Conservation (phyloP, 2,329 filamentous ascomycete genomes). For the Parasarocladium wereldwijsianum region DNA sequence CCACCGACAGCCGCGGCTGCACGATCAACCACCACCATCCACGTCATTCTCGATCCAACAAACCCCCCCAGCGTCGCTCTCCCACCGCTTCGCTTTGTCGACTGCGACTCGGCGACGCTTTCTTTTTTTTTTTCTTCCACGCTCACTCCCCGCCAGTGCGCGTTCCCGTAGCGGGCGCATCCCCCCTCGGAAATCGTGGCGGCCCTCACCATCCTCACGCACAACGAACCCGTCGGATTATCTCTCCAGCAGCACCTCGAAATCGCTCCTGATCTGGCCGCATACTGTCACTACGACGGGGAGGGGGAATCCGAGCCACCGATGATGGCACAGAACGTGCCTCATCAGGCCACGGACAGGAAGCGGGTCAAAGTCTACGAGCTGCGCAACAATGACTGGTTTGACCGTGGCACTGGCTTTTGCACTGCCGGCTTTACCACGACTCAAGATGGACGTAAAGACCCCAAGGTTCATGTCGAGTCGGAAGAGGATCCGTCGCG, state of each 20-base stretch:
- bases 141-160: too few relatives aligned
- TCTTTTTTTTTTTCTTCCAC: too few relatives aligned
- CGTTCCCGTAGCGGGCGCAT: conserved; percentile 2
- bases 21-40: conserved; percentile 1
- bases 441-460: conserved; percentile 52
- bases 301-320: conserved; percentile 44
- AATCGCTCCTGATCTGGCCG: conserved; percentile 35
- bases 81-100: neutral
- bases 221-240: conserved; percentile 35
- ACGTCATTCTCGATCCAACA: conserved; percentile 1
- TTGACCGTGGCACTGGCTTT: conserved; percentile 91
- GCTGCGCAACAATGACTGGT: conserved; percentile 98
- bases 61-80: neutral
- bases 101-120: too few relatives aligned
- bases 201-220: conserved; percentile 40
- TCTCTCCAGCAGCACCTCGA: conserved; percentile 47
- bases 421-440: conserved; percentile 53
- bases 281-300: conserved; percentile 28
- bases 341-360: conserved; percentile 52
- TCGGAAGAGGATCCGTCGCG: conserved; percentile 84
- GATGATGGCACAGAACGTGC: conserved; percentile 60
- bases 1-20: conserved; percentile 4
- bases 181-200: conserved; percentile 35
- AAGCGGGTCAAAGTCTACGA: conserved; percentile 97
- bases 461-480: conserved; percentile 77